Evolutionary conservation across 768 basidiomycete genomes (phyloP), one percentile per base, ranked within the genome.

Genomic region (Mycena pura): DNA sequence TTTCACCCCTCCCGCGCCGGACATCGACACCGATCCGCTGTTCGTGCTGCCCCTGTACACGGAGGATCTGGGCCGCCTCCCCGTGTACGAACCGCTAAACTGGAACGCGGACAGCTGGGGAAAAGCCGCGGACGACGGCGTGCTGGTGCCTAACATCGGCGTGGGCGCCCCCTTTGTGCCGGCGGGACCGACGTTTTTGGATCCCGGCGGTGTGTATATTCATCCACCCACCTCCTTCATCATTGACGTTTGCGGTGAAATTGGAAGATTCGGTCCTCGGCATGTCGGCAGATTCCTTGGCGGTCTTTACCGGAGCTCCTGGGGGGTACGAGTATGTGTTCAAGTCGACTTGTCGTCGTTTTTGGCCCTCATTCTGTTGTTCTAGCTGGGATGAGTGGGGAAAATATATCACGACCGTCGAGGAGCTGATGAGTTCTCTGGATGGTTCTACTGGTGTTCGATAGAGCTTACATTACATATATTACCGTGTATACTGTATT

Each of bases 311-410:
- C 14, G 63, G 21, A 10, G 34, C 32, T 40, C 63, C 64, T 38
- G n/a, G 9, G n/a, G 60, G 64, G 10, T 65, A 62, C 32, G 64
- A 61, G 64, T 65, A 51, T 34, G 64, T 62, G 6, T 44, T 45
- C n/a, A n/a, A n/a, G n/a, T 36, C 11, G 25, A 5, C 3, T n/a
- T 41, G 19, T 27, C 22, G 5, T 19, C 11, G 2, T 19, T 44
- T 19, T n/a, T 14, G 10, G 22, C 17, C 3, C 22, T 46, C 29
- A 13, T 54, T 7, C 59, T 22, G 11, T n/a, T 3, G 4, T 47
- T 46, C 14, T 50, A 65, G 64, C 39, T 65, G 64, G 64, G 51
- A 58, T 21, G 46, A 62, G 40, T 65, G 64, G 64, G 56, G 56
- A 10, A 65, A 65, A 31, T 65, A 65, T 54, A 48, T 65, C 9